These are phyloP conservation scores for Cyclaneusma minus DNA, from an alignment of 2,329 filamentous ascomycete genomes.

Conservation along the genomic window DNA sequence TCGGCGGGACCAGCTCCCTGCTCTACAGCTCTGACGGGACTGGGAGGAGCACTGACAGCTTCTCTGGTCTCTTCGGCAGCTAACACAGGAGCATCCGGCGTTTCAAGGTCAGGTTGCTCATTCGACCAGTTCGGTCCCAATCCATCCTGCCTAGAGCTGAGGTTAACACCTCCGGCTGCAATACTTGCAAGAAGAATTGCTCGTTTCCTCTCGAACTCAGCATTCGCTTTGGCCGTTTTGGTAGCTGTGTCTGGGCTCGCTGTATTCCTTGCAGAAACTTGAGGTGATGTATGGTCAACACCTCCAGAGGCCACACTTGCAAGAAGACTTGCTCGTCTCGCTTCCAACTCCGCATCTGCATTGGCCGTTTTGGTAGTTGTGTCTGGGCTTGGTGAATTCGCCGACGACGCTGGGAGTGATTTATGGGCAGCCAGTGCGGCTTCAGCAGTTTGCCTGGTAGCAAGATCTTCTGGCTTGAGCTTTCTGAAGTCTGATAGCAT, in stretches of 20 bases:
- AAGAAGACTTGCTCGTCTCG: slow-evolving; percentile 32
- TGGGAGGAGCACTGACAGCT: too few relatives aligned
- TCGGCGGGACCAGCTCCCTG: too few relatives aligned
- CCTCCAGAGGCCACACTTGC: slow-evolving; percentile 34
- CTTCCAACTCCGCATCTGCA: slow-evolving; percentile 27
- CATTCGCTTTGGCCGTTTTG: background rate
- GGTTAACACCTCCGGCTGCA: background rate
- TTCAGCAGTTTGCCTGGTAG: slow-evolving; percentile 10
- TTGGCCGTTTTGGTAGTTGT: slow-evolving; percentile 1
- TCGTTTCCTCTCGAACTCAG: background rate
- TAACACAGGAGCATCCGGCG: background rate
- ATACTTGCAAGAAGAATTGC: slow-evolving; percentile 2
- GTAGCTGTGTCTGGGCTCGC: background rate
- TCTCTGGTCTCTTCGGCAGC: background rate
- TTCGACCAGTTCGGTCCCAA: background rate
- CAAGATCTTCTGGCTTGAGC: slow-evolving; percentile 16
- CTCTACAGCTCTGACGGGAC: too few relatives aligned
- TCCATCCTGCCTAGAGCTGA: background rate
- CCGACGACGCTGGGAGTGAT: slow-evolving; percentile 1
- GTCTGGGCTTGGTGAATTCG: background rate
- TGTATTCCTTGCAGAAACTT: slow-evolving; percentile 1
- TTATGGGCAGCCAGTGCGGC: slow-evolving; percentile 10
- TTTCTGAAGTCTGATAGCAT: slow-evolving; percentile 30
- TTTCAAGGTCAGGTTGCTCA: background rate
- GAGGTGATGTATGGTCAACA: slow-evolving; percentile 22